Evolutionary conservation across 2,329 filamentous ascomycete species (phyloP).

Genomic region (Aspergillus texensis): DNA sequence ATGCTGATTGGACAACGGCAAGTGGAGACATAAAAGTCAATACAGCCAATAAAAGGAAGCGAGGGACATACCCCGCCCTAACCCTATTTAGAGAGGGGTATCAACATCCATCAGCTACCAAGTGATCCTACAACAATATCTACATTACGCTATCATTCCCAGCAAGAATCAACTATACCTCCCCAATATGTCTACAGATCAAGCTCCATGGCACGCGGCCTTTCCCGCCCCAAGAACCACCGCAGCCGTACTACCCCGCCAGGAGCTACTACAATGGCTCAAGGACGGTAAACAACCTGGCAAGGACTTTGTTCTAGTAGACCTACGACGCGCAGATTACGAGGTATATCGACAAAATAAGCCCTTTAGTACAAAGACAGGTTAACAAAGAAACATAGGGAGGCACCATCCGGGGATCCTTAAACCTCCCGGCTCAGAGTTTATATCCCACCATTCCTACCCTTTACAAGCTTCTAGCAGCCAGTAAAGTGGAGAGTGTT

Average conservation of each 20-base stretch:
- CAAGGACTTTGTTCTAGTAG: slow-evolving; percentile 47
- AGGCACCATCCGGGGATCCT: slow-evolving; percentile 61
- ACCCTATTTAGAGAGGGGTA: background rate
- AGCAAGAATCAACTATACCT: background rate
- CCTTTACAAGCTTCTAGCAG: slow-evolving; percentile 35
- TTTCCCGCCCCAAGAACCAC: slow-evolving; percentile 41
- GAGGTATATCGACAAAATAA: slow-evolving; percentile 37
- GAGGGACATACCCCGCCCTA: background rate
- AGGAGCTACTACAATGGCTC: slow-evolving; percentile 43
- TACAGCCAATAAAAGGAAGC: background rate
- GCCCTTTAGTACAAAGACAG: background rate
- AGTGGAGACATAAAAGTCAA: too few relatives aligned
- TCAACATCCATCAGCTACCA: background rate
- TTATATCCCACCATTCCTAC: slow-evolving; percentile 41
- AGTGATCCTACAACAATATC: too few relatives aligned
- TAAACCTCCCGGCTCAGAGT: slow-evolving; percentile 50
- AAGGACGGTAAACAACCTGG: slow-evolving; percentile 30
- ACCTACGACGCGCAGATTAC: slow-evolving; percentile 50
- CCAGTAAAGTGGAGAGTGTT: slow-evolving; percentile 34
- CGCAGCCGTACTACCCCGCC: slow-evolving; percentile 31
- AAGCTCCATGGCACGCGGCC: slow-evolving; percentile 46
- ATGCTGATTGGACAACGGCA: slow-evolving; percentile 15
- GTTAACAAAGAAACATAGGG: slow-evolving; percentile 42
- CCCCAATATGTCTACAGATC: background rate
- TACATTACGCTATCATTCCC: background rate